Conservation (phyloP, 2,329 filamentous ascomycete genomes). For the Chaetomiaceae sp. region DNA sequence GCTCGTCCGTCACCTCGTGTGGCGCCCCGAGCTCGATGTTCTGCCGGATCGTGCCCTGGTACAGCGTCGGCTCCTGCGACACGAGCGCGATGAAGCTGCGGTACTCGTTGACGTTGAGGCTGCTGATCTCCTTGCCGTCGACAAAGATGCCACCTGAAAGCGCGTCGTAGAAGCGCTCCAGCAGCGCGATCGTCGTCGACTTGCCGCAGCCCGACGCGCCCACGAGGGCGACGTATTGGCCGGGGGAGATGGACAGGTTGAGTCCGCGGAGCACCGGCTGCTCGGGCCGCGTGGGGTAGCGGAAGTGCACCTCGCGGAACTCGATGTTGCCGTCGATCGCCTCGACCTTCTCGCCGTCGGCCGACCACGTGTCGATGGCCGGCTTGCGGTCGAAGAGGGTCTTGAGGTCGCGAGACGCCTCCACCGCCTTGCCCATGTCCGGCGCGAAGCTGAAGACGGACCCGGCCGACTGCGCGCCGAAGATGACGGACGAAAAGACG, state of each 20-base stretch:
- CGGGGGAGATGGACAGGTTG: constrained; percentile 65
- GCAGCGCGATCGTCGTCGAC: constrained; percentile 81
- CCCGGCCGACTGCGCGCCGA: constrained; percentile 86
- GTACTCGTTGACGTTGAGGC: constrained; percentile 79
- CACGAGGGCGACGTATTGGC: constrained; percentile 82
- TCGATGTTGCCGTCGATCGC: constrained; percentile 72
- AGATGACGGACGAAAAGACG: constrained; percentile 81
- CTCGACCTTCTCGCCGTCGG: constrained; percentile 57
- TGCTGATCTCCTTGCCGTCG: constrained; percentile 75
- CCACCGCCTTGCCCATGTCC: constrained; percentile 88
- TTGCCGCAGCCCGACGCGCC: constrained; percentile 95
- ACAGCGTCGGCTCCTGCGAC: constrained; percentile 88
- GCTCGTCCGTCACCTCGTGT: constrained; percentile 62
- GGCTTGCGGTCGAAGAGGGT: constrained; percentile 78
- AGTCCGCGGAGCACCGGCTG: constrained; percentile 87
- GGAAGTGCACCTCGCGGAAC: constrained; percentile 88
- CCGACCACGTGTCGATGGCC: constrained; percentile 73
- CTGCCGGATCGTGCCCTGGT: constrained; percentile 84
- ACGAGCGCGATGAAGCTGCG: constrained; percentile 79
- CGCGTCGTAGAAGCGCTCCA: constrained; percentile 94
- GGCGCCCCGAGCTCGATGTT: constrained; percentile 79
- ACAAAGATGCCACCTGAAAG: constrained; percentile 72
- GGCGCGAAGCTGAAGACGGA: constrained; percentile 84
- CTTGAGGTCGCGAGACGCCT: constrained; percentile 75
- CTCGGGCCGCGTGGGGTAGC: constrained; percentile 85